These are phyloP conservation scores for Microdochium paspali DNA, from an alignment of 2,329 filamentous ascomycete species.

Conservation along the genomic window DNA sequence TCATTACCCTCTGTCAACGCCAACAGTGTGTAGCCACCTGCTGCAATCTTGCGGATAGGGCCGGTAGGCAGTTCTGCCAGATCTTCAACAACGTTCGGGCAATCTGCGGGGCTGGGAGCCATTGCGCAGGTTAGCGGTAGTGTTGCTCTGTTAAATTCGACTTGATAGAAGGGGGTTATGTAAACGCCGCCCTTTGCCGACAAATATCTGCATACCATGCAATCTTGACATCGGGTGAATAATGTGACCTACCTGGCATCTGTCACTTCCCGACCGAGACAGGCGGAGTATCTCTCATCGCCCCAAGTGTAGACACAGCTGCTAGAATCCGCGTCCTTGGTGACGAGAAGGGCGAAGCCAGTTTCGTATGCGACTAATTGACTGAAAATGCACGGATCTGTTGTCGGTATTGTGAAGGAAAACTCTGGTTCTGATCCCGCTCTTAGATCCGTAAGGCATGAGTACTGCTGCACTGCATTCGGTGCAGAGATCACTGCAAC, in stretches of 20 bases:
- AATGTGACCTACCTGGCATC: slow-evolving; percentile 7
- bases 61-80: slow-evolving; percentile 40
- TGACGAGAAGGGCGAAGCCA: slow-evolving; percentile 37
- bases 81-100: slow-evolving; percentile 35
- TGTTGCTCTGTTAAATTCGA: neutral
- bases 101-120: slow-evolving; percentile 37
- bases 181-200: too few relatives aligned
- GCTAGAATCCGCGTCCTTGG: slow-evolving; percentile 13
- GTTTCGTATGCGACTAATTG: slow-evolving; percentile 38
- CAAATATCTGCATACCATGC: too few relatives aligned
- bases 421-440: slow-evolving; percentile 1
- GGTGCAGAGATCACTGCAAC: slow-evolving; percentile 8
- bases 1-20: slow-evolving; percentile 48
- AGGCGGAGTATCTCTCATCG: slow-evolving; percentile 46
- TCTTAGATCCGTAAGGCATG: slow-evolving; percentile 5
- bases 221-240: too few relatives aligned
- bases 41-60: slow-evolving; percentile 41
- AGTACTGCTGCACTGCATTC: slow-evolving; percentile 17
- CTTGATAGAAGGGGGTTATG: slow-evolving; percentile 1
- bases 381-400: slow-evolving; percentile 11
- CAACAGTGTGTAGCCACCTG: slow-evolving; percentile 46
- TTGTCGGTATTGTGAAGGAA: slow-evolving; percentile 7
- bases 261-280: slow-evolving; percentile 41
- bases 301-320: slow-evolving; percentile 42
- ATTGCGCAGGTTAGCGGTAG: too few relatives aligned